Percentiles rank a stretch among this genome's conserved stretches.
Evolutionary conservation across 2,329 filamentous ascomycete species (phyloP).

Genomic region (Colletotrichum sp.): DNA sequence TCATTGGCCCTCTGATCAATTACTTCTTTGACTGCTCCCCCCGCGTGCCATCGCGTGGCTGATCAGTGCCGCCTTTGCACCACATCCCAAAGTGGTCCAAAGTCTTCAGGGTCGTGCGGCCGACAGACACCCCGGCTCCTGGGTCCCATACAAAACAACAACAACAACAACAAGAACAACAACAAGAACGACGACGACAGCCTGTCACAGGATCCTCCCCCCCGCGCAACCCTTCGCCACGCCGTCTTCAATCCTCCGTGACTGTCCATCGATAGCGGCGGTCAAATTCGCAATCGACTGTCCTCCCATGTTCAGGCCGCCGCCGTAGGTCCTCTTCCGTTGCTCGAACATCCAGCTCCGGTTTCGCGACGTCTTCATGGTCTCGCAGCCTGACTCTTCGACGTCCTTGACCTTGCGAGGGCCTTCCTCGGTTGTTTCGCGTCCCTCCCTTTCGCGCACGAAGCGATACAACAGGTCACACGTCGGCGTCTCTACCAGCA

Average conservation of each 20-base stretch:
- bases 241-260: neutral
- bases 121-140: neutral
- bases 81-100: neutral
- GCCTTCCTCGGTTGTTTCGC: conserved; percentile 67
- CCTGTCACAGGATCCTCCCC: neutral
- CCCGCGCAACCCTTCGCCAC: neutral
- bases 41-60: neutral
- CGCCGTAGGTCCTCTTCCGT: neutral
- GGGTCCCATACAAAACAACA: neutral
- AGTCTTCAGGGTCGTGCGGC: neutral
- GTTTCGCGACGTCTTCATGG: conserved; percentile 49
- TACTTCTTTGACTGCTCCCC: neutral
- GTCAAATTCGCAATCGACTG: neutral
- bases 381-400: conserved; percentile 64
- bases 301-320: conserved; percentile 2
- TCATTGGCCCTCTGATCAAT: neutral
- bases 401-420: conserved; percentile 63
- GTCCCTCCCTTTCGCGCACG: conserved; percentile 60
- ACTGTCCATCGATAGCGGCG: neutral
- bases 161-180: neutral
- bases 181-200: neutral
- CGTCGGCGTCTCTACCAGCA: conserved; percentile 71
- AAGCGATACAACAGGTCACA: conserved; percentile 85
- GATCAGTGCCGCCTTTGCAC: neutral
- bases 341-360: neutral